Conservation (phyloP, 2,329 filamentous ascomycete species). For the Talaromyces verruculosus region DNA sequence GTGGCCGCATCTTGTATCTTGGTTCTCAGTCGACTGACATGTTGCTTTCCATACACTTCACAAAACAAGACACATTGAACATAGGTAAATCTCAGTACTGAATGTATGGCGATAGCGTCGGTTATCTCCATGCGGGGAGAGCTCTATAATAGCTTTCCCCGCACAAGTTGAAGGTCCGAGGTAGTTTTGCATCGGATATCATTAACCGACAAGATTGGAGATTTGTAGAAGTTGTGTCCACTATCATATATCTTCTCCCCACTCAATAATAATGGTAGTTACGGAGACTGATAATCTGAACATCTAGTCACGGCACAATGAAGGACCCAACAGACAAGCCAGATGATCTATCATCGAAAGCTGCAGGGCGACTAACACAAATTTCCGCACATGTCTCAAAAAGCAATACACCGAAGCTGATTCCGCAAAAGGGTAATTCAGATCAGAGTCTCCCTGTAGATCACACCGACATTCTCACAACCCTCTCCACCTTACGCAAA, state of each 20-base stretch:
- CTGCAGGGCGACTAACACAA: neutral
- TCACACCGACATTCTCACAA: neutral
- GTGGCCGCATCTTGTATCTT: neutral
- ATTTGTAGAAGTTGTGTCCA: neutral
- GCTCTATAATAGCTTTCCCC: neutral
- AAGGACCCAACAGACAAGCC: neutral
- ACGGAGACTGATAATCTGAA: neutral
- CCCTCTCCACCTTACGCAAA: neutral
- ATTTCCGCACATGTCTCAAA: neutral
- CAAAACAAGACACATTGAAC: no score
- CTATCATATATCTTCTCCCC: neutral
- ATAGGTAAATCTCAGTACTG: no score
- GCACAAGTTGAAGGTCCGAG: neutral
- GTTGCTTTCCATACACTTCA: no score
- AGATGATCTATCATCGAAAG: neutral
- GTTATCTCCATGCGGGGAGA: neutral
- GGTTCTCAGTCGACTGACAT: neutral
- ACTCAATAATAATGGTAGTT: neutral
- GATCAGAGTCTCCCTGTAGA: neutral
- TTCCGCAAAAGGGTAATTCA: neutral
- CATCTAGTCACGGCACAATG: neutral
- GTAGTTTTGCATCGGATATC: neutral
- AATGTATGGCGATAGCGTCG: neutral
- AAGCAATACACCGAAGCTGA: neutral
- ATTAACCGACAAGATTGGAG: neutral